Base-by-base conservation (phyloP, 495 filamentous ascomycete genomes). In the Daldinia concentrica region DNA sequence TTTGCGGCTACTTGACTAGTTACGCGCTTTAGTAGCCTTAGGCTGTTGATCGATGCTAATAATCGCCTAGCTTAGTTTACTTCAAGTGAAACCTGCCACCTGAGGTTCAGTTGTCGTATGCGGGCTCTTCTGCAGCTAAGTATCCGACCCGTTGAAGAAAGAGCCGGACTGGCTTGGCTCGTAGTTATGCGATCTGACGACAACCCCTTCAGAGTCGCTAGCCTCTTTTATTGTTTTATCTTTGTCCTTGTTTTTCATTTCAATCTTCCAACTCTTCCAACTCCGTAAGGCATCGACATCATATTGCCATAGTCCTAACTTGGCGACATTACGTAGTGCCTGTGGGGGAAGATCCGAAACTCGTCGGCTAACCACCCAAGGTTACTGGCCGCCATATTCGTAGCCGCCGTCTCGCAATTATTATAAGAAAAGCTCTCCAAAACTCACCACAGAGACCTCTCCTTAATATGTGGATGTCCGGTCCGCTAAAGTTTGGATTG, bases 71-170 rank as follows among this genome's bases (percentile, higher is more conserved):
- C 9, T 48, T 24, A 14, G 17, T 36, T 50, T 56, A 61, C 12
- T 45, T 64, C 36, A 24, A 62, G 6, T 59, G 34, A 43, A 39
- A 29, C 50, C 41, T 64, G 39, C 19, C 32, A 56, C 55, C 17
- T 57, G 39, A 55, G 19, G 34, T 59, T 62, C 36, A 61, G 52
- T 26, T 62, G 39, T 62, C 22, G 45, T 48, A 52, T 69, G 67
- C 67, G 61, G 67, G 36, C 48, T 59, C 36, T 62, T 36, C 58
- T 62, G 65, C 68, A 71, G 57, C 69, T 71, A 71, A 66, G 58
- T 61, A 58, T 48, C 62, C 58, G 58, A 58, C 52, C 68, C 68
- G 68, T 58, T 66, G 62, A 61, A 62, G 58, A 67, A 66, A 62
- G 29, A 24, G 26, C 58, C 63, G 58, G 69, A 45, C 63, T 66